phyloP scores from a whole-genome alignment of 2,329 filamentous ascomycete species.

The Metarhizium humberi region DNA sequence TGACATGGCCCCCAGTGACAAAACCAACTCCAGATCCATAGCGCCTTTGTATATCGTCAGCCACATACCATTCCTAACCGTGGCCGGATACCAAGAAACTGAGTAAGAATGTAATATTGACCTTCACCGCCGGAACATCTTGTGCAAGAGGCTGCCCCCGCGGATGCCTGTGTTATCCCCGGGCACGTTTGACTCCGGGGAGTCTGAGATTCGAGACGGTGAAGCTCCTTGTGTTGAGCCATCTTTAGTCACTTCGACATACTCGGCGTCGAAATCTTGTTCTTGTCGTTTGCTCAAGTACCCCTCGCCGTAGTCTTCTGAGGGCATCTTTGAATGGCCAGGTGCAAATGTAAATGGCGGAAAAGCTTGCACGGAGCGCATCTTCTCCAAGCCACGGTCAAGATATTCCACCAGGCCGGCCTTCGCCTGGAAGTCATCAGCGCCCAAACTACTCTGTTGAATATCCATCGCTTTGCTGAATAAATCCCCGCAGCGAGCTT shows the following conservation, averaged over 20 bases:
- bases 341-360: constrained; percentile 14
- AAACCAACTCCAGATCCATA: neutral
- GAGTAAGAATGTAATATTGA: neutral
- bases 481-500: constrained; percentile 33
- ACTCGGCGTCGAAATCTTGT: constrained; percentile 22
- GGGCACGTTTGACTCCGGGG: constrained; percentile 6
- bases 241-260: constrained; percentile 23
- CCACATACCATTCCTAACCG: neutral
- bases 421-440: constrained; percentile 33
- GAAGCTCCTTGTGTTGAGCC: constrained; percentile 7
- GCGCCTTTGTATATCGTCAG: neutral
- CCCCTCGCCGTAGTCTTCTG: constrained; percentile 10
- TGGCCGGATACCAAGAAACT: neutral
- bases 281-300: constrained; percentile 18
- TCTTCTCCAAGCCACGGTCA: constrained; percentile 34
- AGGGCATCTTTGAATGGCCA: constrained; percentile 21
- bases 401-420: constrained; percentile 40
- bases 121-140: constrained; percentile 23
- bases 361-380: constrained; percentile 20
- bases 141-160: constrained; percentile 23
- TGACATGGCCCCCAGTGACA: neutral
- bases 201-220: neutral
- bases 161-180: constrained; percentile 13
- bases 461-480: constrained; percentile 34
- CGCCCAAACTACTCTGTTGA: constrained; percentile 12